phyloP scores from a whole-genome alignment of 805 yeast species.

The Metschnikowia henanensis region DNA sequence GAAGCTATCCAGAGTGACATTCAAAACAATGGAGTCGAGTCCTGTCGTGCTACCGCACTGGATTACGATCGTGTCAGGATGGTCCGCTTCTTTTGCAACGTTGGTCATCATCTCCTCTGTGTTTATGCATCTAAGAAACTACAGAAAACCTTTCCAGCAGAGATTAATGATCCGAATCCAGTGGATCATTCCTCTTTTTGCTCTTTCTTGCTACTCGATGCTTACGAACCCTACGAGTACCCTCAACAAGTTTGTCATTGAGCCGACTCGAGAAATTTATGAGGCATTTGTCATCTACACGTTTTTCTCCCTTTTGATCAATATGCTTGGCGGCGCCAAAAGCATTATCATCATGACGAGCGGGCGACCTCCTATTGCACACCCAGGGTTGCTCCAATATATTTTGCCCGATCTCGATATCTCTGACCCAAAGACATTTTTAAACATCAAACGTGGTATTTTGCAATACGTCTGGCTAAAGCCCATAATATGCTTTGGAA shows the following conservation, averaged over 20 bases:
- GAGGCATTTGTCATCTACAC: conserved; percentile 97
- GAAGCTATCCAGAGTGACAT: too few relatives aligned
- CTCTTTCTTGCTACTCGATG: conserved; percentile 64
- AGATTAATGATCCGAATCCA: conserved; percentile 80
- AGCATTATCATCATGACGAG: conserved; percentile 70
- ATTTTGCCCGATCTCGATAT: conserved; percentile 66
- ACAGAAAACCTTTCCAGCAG: conserved; percentile 88
- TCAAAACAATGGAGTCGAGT: conserved; percentile 1
- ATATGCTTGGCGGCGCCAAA: conserved; percentile 90
- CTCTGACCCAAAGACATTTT: conserved; percentile 79
- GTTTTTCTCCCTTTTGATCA: conserved; percentile 79
- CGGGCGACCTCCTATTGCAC: conserved; percentile 69
- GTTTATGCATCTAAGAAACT: conserved; percentile 50
- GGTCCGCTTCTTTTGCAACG: conserved; percentile 24
- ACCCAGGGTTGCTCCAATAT: conserved; percentile 57
- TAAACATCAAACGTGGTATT: conserved; percentile 78
- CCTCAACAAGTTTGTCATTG: conserved; percentile 48
- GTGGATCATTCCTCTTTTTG: conserved; percentile 78
- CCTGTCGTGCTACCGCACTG: conserved; percentile 20
- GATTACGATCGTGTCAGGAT: conserved; percentile 21
- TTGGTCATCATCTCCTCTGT: conserved; percentile 26
- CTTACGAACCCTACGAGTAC: conserved; percentile 45
- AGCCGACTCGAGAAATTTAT: conserved; percentile 83
- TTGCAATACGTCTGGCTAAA: conserved; percentile 95
- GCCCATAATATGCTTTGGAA: conserved; percentile 70